A percentile compares a stretch with the other conserved stretches of the same genome.
These are phyloP conservation scores for Fusarium cicatricum DNA, from an alignment of 2,329 filamentous ascomycete genomes.

Conservation along the genomic window DNA sequence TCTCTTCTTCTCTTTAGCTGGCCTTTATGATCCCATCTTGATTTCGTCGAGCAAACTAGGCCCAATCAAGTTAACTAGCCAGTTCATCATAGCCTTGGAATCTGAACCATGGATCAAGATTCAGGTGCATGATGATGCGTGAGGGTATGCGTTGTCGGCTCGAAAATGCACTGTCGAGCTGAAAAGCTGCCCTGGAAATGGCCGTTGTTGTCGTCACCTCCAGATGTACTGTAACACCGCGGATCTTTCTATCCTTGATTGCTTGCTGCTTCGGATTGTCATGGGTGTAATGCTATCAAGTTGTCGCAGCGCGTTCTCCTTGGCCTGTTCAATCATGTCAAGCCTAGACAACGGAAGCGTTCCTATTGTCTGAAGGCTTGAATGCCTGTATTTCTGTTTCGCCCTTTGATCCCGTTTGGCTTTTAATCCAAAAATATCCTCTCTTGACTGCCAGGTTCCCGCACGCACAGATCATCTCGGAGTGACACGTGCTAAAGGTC, in stretches of 20 bases:
- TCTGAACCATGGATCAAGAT: not conserved
- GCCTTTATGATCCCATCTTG: not conserved
- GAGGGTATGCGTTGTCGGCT: not conserved
- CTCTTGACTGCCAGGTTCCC: not conserved
- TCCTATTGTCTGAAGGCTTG: slow-evolving; percentile 21
- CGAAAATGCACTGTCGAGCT: not conserved
- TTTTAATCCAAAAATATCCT: not conserved
- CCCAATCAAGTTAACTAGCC: slow-evolving; percentile 6
- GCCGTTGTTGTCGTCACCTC: slow-evolving; percentile 26
- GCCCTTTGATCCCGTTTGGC: not conserved
- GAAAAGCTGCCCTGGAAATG: not conserved
- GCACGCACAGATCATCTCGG: not conserved
- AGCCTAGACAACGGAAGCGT: slow-evolving; percentile 17
- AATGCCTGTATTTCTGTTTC: not conserved
- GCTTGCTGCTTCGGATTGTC: slow-evolving; percentile 25
- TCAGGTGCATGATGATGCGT: not conserved
- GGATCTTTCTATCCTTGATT: slow-evolving; percentile 20
- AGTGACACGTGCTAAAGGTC: slow-evolving; percentile 29
- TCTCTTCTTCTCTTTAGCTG: too few species aligned
- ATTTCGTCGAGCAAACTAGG: slow-evolving; percentile 11
- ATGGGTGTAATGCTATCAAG: slow-evolving; percentile 35
- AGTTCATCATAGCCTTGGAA: not conserved
- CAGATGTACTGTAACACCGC: slow-evolving; percentile 5
- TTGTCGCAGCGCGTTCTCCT: slow-evolving; percentile 11
- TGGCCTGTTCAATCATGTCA: slow-evolving; percentile 8